Conservation (phyloP, 106 monocot species). For the Dendrobium catenatum region DNA sequence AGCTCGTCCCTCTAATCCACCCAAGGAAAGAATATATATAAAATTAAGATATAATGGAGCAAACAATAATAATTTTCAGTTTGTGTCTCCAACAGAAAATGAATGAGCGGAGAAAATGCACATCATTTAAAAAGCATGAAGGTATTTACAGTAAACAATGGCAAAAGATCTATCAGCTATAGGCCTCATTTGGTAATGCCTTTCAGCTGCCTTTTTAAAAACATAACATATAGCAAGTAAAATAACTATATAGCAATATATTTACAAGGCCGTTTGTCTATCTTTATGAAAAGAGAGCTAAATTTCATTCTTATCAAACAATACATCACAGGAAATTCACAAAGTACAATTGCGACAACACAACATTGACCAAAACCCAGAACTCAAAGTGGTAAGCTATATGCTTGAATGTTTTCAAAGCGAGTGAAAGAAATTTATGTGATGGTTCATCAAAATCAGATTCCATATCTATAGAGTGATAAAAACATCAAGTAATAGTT, state of each 20-base stretch:
- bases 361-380: neutral
- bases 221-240: neutral
- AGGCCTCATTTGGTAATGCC: neutral
- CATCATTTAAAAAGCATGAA: neutral
- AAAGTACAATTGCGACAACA: neutral
- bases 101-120: neutral
- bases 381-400: neutral
- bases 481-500: neutral
- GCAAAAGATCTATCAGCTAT: neutral
- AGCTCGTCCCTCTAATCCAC: constrained; percentile 6
- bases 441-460: neutral
- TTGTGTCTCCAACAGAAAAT: neutral
- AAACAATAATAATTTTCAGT: neutral
- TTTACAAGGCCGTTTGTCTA: neutral
- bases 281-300: neutral
- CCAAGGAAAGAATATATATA: neutral
- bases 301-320: neutral
- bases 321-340: neutral
- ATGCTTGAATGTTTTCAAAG: neutral
- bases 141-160: no score
- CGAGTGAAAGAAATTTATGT: neutral
- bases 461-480: neutral
- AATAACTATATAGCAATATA: neutral
- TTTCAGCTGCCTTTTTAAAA: neutral
- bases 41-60: neutral